A percentile compares a stretch with the other conserved stretches of the same genome.
These are phyloP conservation scores for Metschnikowia hibisci DNA, from an alignment of 805 yeast genomes.

Conservation along the genomic window DNA sequence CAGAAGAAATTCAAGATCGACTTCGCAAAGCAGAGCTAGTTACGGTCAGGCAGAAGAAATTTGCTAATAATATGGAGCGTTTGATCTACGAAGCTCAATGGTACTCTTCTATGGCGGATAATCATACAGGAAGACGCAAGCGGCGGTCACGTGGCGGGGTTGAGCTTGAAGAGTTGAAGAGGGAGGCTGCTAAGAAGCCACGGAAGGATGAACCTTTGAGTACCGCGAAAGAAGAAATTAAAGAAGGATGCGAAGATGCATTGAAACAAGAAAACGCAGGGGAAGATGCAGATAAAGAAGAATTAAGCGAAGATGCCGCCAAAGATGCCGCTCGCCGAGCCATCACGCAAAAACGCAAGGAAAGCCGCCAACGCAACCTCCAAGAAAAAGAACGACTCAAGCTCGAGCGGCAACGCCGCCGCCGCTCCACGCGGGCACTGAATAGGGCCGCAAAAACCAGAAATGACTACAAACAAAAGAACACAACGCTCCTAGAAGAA, in stretches of 20 bases:
- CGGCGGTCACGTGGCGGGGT: slow-evolving; percentile 14
- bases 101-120: slow-evolving; percentile 25
- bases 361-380: slow-evolving; percentile 6
- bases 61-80: slow-evolving; percentile 27
- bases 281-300: not conserved
- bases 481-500: slow-evolving; percentile 19
- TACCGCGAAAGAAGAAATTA: no score
- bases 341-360: slow-evolving; percentile 7
- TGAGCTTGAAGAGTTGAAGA: slow-evolving; percentile 17
- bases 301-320: not conserved
- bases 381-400: slow-evolving; percentile 5
- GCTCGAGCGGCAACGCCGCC: slow-evolving; percentile 3
- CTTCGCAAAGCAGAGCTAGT: slow-evolving; percentile 23
- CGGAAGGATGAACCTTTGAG: not conserved
- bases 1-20: slow-evolving; percentile 20
- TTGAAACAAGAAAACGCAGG: slow-evolving; percentile 7
- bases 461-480: slow-evolving; percentile 4
- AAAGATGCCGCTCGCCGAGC: slow-evolving; percentile 3
- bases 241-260: no score
- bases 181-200: slow-evolving; percentile 5
- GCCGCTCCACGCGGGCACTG: slow-evolving; percentile 4
- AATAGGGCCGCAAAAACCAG: slow-evolving; percentile 1
- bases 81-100: slow-evolving; percentile 40
- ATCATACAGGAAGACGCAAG: slow-evolving; percentile 13
- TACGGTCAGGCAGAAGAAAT: slow-evolving; percentile 25